A percentile compares a stretch with the other conserved stretches of the same genome.
These are phyloP conservation scores for Irpex lacteus DNA, from an alignment of 1,284 basidiomycete species.

Conservation along the genomic window DNA sequence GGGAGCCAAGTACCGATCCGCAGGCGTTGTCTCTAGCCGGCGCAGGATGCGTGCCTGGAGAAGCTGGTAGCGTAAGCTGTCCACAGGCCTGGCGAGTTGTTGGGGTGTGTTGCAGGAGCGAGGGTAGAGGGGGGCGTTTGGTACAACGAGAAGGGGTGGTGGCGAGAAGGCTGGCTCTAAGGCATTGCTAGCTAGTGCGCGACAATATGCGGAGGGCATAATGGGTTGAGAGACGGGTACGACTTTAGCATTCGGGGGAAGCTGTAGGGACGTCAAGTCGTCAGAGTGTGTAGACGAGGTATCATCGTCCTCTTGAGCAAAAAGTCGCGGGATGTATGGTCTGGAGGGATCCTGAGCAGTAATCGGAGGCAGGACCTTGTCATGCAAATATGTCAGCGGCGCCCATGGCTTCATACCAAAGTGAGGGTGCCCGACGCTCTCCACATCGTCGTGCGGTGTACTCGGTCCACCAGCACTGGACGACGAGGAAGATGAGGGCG, in stretches of 20 bases:
- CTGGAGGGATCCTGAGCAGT: slow-evolving; percentile 8
- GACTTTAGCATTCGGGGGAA: slow-evolving; percentile 1
- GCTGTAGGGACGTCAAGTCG: slow-evolving; percentile 11
- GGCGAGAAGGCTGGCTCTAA: slow-evolving; percentile 33
- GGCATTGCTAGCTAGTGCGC: slow-evolving; percentile 30
- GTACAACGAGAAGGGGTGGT: slow-evolving; percentile 49
- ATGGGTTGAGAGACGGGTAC: slow-evolving; percentile 17
- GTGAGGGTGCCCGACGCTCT: slow-evolving; percentile 32
- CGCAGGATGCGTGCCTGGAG: slow-evolving; percentile 50
- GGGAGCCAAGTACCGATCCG: slow-evolving; percentile 3
- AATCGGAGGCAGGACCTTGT: slow-evolving; percentile 28
- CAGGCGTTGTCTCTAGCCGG: slow-evolving; percentile 35
- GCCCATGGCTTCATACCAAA: slow-evolving; percentile 31
- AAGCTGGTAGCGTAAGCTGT: slow-evolving; percentile 43
- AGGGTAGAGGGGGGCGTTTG: slow-evolving; percentile 51
- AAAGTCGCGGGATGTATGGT: slow-evolving; percentile 14
- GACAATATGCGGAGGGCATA: slow-evolving; percentile 25
- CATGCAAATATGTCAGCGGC: slow-evolving; percentile 50
- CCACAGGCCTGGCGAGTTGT: slow-evolving; percentile 33
- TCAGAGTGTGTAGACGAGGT: slow-evolving; percentile 15
- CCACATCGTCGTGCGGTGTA: slow-evolving; percentile 59
- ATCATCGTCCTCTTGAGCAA: slow-evolving; percentile 17
- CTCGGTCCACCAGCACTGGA: slow-evolving; percentile 51
- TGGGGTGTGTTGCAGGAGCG: slow-evolving; percentile 52
- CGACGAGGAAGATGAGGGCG: slow-evolving; percentile 53